Base-by-base conservation (phyloP, 1,284 basidiomycete species). In the Kwoniella shivajii region DNA sequence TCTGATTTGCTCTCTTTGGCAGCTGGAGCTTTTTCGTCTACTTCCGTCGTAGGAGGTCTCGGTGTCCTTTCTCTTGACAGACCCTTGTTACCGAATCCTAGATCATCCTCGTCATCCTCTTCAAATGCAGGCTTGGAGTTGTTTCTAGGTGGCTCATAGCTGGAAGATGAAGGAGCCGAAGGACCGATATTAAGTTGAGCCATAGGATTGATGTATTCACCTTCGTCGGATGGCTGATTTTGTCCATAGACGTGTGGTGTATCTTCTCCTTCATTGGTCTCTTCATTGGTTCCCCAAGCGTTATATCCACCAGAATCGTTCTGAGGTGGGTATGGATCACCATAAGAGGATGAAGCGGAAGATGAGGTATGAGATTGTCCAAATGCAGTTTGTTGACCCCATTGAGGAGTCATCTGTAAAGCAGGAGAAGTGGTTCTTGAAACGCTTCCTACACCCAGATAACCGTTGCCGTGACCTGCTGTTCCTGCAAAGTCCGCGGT, bases 181-280 rank as follows among this genome's bases (percentile, higher is more conserved):
- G 53, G 34, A 29, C 62, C 64, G 6, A 67, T 44, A 14, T 63
- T 64, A 20, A 78, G 50, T 81, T 77, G 44, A 79, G 91, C 89
- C 88, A 94, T 92, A 7, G 90, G 81, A n/a, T 89, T 92, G 41
- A 93, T 83, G 65, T 95, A 91, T 3, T 86, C 87, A 22, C 84
- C 84, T 5, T 81, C 78, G 30, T 59, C 1, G 77, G 72, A 38
- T 16, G 75, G 69, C 7, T 78, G 74, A 10, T 69, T 70, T 57
- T 74, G 64, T 6, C 33, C 57, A 16, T 42, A 54, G 2, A 50
- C 50, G 45, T 51, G 53, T 1, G 57, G 54, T 4, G 61, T 57
- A 20, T 52, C 53, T 27, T 26, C 20, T 4, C 45, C 50, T 11
- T 50, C 41, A 18, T 56, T 46, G 24, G 50, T 22, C 29, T 30